Evolutionary conservation across 2,329 filamentous ascomycete species (phyloP).

Genomic region (Scytalidium lignicola): DNA sequence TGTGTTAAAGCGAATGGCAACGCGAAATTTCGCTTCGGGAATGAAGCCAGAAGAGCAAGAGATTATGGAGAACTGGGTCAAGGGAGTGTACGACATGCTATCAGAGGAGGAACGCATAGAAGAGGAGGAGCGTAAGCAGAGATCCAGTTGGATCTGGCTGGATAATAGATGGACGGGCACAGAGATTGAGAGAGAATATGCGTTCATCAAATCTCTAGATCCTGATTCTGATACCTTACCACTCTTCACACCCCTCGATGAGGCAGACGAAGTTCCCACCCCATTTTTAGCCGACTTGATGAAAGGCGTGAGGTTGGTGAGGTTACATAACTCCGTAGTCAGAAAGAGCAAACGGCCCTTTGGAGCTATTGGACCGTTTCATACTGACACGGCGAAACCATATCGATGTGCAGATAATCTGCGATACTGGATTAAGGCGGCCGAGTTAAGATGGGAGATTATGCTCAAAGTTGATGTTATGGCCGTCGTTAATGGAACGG

Average conservation of each 20-base stretch:
- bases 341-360: slow-evolving; percentile 81
- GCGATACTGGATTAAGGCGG: slow-evolving; percentile 92
- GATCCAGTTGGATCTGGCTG: slow-evolving; percentile 76
- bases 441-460: slow-evolving; percentile 89
- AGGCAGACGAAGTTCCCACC: slow-evolving; percentile 52
- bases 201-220: slow-evolving; percentile 76
- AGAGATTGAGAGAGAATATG: slow-evolving; percentile 73
- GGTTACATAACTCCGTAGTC: slow-evolving; percentile 85
- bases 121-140: slow-evolving; percentile 58
- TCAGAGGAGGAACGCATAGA: slow-evolving; percentile 73
- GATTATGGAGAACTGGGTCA: slow-evolving; percentile 75
- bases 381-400: slow-evolving; percentile 90
- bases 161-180: slow-evolving; percentile 68
- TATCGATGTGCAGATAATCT: slow-evolving; percentile 93
- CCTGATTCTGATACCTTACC: slow-evolving; percentile 56
- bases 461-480: slow-evolving; percentile 79
- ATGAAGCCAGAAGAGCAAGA: slow-evolving; percentile 72
- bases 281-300: slow-evolving; percentile 69
- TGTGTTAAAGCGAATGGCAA: slow-evolving; percentile 85
- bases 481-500: slow-evolving; percentile 72
- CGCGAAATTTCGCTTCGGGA: slow-evolving; percentile 78
- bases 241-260: slow-evolving; percentile 52
- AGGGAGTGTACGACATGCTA: slow-evolving; percentile 71
- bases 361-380: slow-evolving; percentile 81
- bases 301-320: slow-evolving; percentile 75